These are phyloP conservation scores for Rubus idaeus DNA, from an alignment of 306 rosid species.

Conservation along the genomic window DNA sequence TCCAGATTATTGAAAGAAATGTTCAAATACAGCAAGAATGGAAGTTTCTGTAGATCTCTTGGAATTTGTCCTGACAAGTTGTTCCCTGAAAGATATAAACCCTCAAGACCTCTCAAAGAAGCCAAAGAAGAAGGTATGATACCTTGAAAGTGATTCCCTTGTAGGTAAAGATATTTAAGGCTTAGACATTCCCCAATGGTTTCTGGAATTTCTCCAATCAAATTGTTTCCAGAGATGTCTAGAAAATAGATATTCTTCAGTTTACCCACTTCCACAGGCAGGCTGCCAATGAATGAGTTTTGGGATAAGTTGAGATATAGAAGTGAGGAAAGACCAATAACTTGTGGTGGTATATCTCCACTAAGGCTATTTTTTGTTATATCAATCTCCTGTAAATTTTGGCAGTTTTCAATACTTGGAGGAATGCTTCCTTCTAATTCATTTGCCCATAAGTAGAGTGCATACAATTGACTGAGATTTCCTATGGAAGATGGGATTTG, in stretches of 20 bases:
- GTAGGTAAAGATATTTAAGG: conserved; percentile 28
- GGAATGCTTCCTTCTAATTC: conserved; percentile 40
- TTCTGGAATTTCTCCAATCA: conserved; percentile 33
- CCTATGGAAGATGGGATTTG: conserved; percentile 22
- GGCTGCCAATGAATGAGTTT: conserved; percentile 26
- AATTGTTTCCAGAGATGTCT: conserved; percentile 32
- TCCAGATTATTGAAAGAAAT: conserved; percentile 41
- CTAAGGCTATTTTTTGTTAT: conserved; percentile 18
- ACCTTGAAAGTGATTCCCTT: conserved; percentile 29
- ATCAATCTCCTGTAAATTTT: neutral
- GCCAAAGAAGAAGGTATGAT: conserved; percentile 38
- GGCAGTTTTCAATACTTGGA: conserved; percentile 17
- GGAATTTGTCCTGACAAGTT: conserved; percentile 39
- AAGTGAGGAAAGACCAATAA: conserved; percentile 15
- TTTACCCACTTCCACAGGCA: conserved; percentile 24
- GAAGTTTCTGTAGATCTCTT: conserved; percentile 12
- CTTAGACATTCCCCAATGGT: conserved; percentile 28
- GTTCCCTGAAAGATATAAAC: conserved; percentile 37
- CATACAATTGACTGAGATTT: conserved; percentile 26
- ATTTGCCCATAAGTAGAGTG: conserved; percentile 4
- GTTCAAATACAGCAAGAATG: conserved; percentile 22
- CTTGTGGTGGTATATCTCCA: conserved; percentile 35
- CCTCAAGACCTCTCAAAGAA: conserved; percentile 24
- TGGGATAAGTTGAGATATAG: conserved; percentile 27
- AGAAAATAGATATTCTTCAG: conserved; percentile 9